A percentile compares a stretch with the other conserved stretches of the same genome.
These are phyloP conservation scores for Scolecobasidium constrictum DNA, from an alignment of 2,329 filamentous ascomycete genomes.

Conservation along the genomic window DNA sequence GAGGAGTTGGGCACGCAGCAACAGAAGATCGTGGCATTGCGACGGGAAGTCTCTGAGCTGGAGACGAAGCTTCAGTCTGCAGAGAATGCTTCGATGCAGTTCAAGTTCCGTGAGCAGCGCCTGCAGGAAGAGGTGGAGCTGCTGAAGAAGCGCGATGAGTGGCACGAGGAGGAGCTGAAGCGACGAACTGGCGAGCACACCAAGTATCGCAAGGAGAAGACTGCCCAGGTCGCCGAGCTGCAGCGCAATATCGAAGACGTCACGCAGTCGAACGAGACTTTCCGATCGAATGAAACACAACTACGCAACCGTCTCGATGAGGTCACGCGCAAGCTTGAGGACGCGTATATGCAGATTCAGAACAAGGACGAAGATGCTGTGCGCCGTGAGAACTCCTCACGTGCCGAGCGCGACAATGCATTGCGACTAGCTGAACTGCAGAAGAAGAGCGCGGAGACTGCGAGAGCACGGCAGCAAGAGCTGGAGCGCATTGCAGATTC, in stretches of 20 bases:
- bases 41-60: conserved; percentile 68
- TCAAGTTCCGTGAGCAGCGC: conserved; percentile 83
- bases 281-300: conserved; percentile 69
- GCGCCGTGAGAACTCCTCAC: conserved; percentile 74
- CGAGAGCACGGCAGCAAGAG: conserved; percentile 59
- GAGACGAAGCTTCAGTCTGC: conserved; percentile 78
- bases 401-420: conserved; percentile 72
- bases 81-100: conserved; percentile 66
- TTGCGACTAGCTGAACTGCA: conserved; percentile 74
- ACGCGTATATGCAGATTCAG: conserved; percentile 70
- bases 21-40: conserved; percentile 73
- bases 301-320: conserved; percentile 74
- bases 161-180: conserved; percentile 85
- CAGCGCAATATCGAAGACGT: conserved; percentile 83
- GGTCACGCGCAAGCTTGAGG: conserved; percentile 76
- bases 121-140: conserved; percentile 84
- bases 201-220: conserved; percentile 91
- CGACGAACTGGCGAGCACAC: conserved; percentile 78
- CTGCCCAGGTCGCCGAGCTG: conserved; percentile 74
- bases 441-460: conserved; percentile 62
- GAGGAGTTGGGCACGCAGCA: conserved; percentile 83
- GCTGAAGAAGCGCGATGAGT: conserved; percentile 82
- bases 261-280: conserved; percentile 61
- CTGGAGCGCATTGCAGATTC: conserved; percentile 54
- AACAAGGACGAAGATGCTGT: conserved; percentile 75